phyloP scores from a whole-genome alignment of 192 early-diverging fungal species.

The Dissophora globulifera region DNA sequence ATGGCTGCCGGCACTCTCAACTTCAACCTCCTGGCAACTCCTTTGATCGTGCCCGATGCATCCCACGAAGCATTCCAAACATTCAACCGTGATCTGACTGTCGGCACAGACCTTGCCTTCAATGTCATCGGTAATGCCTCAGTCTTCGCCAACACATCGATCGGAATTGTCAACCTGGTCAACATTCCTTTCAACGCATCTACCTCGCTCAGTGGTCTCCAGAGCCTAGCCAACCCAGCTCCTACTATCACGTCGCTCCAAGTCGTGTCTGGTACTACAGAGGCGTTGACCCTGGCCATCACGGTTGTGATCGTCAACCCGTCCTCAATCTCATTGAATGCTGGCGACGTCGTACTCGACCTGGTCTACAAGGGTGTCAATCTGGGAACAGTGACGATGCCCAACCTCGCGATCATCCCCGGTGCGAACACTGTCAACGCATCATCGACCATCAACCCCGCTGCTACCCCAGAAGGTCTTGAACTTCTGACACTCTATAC shows the following conservation, averaged over 20 bases:
- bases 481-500: background rate
- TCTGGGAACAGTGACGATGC: conserved; percentile 54
- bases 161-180: background rate
- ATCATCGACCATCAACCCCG: background rate
- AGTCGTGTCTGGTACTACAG: background rate
- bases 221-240: background rate
- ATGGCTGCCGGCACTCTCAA: conserved; percentile 46
- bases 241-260: background rate
- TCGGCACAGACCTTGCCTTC: conserved; percentile 37
- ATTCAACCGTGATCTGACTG: conserved; percentile 46
- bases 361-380: conserved; percentile 44
- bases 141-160: background rate
- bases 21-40: conserved; percentile 49
- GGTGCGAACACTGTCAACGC: background rate
- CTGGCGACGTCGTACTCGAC: conserved; percentile 55
- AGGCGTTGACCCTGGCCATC: background rate
- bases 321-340: conserved; percentile 51
- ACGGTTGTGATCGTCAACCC: conserved; percentile 44
- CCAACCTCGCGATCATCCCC: conserved; percentile 31
- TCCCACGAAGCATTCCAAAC: conserved; percentile 12
- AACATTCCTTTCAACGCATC: background rate
- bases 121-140: background rate
- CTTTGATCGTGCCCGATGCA: conserved; percentile 47
- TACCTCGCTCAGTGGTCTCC: background rate
- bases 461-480: background rate